Base-by-base conservation (phyloP, 805 yeast species). In the Nakazawaea ambrosiae region DNA sequence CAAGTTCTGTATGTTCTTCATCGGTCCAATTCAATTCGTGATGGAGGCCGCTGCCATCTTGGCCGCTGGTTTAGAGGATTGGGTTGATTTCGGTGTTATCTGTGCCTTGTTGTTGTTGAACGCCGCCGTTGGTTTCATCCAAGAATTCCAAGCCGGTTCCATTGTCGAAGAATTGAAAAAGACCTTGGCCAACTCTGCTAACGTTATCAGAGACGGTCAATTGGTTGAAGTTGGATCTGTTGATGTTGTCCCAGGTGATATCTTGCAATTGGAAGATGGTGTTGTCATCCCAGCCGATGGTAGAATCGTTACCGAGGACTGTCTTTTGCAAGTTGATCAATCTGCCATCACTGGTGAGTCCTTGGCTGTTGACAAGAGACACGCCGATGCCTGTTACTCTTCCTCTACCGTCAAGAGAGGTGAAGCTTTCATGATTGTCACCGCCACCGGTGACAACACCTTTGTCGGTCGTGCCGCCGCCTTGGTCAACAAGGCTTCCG, bases 41-140 rank as follows among this genome's bases (percentile, higher is more conserved):
- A 86, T 86, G 96, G 95, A 86, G 71, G 94, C 90, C 58, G 96
- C 96, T 57, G 95, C 96, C 53, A 75, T 86, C 49, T 71, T 86
- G 64, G 95, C 96, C 59, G 95, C 95, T 49, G 96, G 95, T 80
- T 74, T 86, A 55, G 86, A 86, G 70, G 96, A 89, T 72, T 88
- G 96, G 96, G 96, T 88, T 59, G 96, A 88, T 77, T 88, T 88
- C 73, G 96, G 97, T 78, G 97, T 88, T 63, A 88, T 88, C 61
- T 78, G 85, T 66, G 96, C 82, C 68, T 69, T 88, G 54, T 73
- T 88, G 54, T 53, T 80, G 64, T 77, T 88, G 61, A 88, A 88
- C 68, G 96, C 96, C 48, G 68, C 70, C 55, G 96, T 88, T 63
- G 97, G 97, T 77, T 88, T 88, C 80, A 73, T 86, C 53, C 97